A percentile compares a stretch with the other conserved stretches of the same genome.
phyloP scores from a whole-genome alignment of 1,139 yeast species.

The Yamadazyma friedrichii region DNA sequence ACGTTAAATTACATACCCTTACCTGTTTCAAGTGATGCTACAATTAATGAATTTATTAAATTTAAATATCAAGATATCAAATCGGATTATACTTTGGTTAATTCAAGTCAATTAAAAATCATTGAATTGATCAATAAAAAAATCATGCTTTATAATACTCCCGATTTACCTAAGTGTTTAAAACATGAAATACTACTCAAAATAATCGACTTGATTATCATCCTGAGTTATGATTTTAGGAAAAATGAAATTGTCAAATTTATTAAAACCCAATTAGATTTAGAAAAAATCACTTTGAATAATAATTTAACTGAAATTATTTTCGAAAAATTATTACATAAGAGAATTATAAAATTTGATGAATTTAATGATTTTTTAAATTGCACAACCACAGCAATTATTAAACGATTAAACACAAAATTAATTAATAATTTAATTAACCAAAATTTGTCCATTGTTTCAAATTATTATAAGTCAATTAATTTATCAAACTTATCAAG shows the following conservation, averaged over 20 bases:
- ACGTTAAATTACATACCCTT: background rate
- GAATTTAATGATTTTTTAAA: conserved; percentile 19
- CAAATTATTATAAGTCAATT: conserved; percentile 30
- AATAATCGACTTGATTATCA: conserved; percentile 28
- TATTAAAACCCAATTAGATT: conserved; percentile 14
- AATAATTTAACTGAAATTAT: background rate
- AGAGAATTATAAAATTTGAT: conserved; percentile 19
- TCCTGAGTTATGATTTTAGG: conserved; percentile 36
- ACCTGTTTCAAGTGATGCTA: background rate
- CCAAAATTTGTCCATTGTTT: conserved; percentile 29
- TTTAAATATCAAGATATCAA: conserved; percentile 20
- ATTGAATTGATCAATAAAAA: conserved; percentile 41
- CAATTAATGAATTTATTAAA: conserved; percentile 9
- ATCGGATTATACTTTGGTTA: conserved; percentile 32
- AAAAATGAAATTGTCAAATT: conserved; percentile 27
- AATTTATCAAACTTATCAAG: conserved; percentile 17
- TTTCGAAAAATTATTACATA: conserved; percentile 10
- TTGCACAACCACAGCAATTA: background rate
- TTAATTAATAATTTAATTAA: conserved; percentile 29
- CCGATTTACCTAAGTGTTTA: conserved; percentile 13
- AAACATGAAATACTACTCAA: conserved; percentile 19
- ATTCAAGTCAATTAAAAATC: conserved; percentile 18
- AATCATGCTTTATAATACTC: conserved; percentile 26
- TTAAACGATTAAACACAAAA: conserved; percentile 5
- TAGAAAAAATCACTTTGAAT: no score